Evolutionary conservation across 495 filamentous ascomycete species (phyloP).

Genomic region (Hyaloscypha hepaticicola): DNA sequence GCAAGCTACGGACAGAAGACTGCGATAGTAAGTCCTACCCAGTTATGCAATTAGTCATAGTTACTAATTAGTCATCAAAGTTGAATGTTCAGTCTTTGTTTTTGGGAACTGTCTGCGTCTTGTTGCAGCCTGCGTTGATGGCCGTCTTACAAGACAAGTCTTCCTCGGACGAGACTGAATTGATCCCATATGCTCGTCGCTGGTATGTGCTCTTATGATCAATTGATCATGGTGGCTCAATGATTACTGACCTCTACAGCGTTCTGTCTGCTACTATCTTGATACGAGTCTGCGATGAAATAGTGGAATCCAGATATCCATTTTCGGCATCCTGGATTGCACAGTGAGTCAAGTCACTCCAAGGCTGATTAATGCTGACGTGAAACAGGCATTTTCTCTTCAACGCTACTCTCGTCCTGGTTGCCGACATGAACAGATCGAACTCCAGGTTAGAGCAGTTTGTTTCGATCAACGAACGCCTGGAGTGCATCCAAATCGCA

Average conservation of each 20-base stretch:
- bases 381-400: not conserved
- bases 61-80: not conserved
- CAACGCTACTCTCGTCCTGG: not conserved
- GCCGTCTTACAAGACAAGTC: not conserved
- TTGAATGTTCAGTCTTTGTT: conserved; percentile 2
- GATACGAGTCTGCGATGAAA: not conserved
- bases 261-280: not conserved
- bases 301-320: not conserved
- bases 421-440: not conserved
- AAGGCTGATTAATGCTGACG: not conserved
- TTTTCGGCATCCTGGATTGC: not conserved
- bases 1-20: not conserved
- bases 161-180: not conserved
- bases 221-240: not conserved
- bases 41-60: not conserved
- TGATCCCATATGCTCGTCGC: not conserved
- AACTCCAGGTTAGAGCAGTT: not conserved
- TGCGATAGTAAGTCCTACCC: not conserved
- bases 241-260: not conserved
- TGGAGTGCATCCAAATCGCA: not conserved
- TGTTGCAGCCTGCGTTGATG: not conserved
- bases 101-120: not conserved
- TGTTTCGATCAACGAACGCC: not conserved
- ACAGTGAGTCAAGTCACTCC: not conserved
- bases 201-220: not conserved